Percentiles rank a stretch among this genome's conserved stretches.
These are phyloP conservation scores for Termitomyces sp. DNA, from an alignment of 768 basidiomycete species.

Conservation along the genomic window DNA sequence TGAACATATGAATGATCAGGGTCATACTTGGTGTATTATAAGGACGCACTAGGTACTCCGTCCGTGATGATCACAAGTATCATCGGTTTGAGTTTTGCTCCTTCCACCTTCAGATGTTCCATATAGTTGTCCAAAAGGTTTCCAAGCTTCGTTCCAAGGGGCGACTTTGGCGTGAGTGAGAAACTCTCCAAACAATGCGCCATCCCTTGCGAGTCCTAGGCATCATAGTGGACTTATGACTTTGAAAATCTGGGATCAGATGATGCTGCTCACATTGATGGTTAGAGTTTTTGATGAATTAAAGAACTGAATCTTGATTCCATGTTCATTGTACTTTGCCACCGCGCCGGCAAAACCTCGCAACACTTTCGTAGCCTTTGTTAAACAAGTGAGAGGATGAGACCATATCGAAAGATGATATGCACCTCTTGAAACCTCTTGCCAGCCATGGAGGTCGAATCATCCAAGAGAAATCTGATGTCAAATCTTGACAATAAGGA, in stretches of 20 bases:
- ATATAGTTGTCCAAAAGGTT: not conserved
- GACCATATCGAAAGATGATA: not conserved
- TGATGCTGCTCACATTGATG: not conserved
- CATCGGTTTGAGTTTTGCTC: not conserved
- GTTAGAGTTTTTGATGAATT: not conserved
- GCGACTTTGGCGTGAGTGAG: not conserved
- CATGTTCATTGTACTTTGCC: not conserved
- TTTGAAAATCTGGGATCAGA: not conserved
- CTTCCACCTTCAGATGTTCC: not conserved
- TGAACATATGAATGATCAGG: not conserved
- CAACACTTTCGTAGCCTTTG: not conserved
- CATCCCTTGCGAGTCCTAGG: not conserved
- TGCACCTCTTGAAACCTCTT: not conserved
- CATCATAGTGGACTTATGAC: not conserved
- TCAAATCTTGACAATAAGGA: not conserved
- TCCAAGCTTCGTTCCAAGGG: not conserved
- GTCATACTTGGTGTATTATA: not conserved
- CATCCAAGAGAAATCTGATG: not conserved
- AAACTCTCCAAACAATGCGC: not conserved
- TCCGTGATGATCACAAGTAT: not conserved
- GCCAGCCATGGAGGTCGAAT: not conserved
- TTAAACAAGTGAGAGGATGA: not conserved
- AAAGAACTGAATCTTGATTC: not conserved
- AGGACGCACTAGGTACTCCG: not conserved
- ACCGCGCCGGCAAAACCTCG: not conserved